Evolutionary conservation across 345 rosid species (phyloP), one percentile per base, ranked within the genome.

Genomic region (Eucalyptus polybractea): DNA sequence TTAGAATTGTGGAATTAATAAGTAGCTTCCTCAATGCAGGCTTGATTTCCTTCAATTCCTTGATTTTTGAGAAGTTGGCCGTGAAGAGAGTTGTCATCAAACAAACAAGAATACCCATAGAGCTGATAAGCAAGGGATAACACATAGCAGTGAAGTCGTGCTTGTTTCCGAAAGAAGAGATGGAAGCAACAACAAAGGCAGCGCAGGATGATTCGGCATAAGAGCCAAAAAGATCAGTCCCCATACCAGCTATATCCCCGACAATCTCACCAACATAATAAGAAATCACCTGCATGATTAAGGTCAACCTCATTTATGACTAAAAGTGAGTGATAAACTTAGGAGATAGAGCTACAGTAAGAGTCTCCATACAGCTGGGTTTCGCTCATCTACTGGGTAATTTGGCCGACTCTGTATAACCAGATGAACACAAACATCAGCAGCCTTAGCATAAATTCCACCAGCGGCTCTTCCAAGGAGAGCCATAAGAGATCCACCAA

Each of bases 121-220:
- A 88, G 45, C 80, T 88, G 49, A 88, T 56, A 54, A 88, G 89
- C 25, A 88, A 54, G 47, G 89, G 89, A 88, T 51, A 88, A 53
- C 89, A 81, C 87, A 81, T 88, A 24, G 87, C 76, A 16, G 87
- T 17, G 87, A 88, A 88, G 67, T 88, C 5, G 21, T 54, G 87
- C 7, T 88, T 1, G 31, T 80, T 88, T 53, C 87, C 80, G 8
- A 88, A 81, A 9, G 89, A 88, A 80, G 89, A 88, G 87, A 88
- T 88, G 80, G 89, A 88, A 42, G 89, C 89, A 80, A 88, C 89
- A 27, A 88, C 80, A 88, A 88, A 80, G 12, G 89, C 89, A 40
- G 89, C 87, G 17, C 89, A 88, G 51, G 44, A 80, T 50, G 89
- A 50, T 80, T 88, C 29, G 27, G 72, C 87, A 24, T 88, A 88